phyloP scores from a whole-genome alignment of 208 protist species.

The Phytomonas francai region DNA sequence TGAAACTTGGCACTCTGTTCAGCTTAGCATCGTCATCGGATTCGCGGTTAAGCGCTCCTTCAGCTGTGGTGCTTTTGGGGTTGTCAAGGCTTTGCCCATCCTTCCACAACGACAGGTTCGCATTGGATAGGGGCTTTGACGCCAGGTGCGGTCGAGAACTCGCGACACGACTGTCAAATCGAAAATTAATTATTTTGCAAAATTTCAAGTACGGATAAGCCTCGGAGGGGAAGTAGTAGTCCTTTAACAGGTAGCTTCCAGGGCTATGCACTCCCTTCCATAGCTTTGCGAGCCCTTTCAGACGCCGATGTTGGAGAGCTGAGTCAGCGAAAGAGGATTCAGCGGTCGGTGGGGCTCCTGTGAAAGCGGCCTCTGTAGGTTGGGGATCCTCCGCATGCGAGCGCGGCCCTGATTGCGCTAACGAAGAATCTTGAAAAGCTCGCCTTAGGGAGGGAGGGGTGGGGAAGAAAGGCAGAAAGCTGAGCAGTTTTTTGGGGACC shows the following conservation, averaged over 20 bases:
- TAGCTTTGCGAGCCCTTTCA: neutral
- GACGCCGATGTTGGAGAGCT: no score
- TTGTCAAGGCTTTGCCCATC: neutral
- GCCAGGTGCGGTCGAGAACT: neutral
- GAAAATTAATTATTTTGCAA: neutral
- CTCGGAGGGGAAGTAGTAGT: slow-evolving; percentile 19
- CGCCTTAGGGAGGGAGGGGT: slow-evolving; percentile 7
- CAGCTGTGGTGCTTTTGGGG: neutral
- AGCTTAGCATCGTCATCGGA: neutral
- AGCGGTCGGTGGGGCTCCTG: neutral
- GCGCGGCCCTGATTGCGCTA: neutral
- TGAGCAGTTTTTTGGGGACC: slow-evolving; percentile 15
- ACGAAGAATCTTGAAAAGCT: neutral
- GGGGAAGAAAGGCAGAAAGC: slow-evolving; percentile 25
- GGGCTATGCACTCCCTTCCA: neutral
- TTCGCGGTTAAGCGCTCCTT: neutral
- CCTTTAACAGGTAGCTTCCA: slow-evolving; percentile 4
- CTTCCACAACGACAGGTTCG: no score
- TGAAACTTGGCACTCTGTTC: no score
- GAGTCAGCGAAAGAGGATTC: neutral
- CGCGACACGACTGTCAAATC: no score
- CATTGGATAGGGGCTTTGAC: neutral
- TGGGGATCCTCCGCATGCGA: neutral
- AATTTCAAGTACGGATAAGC: neutral
- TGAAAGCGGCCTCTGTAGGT: neutral